These are phyloP conservation scores for Xerocomellus chrysenteron DNA, from an alignment of 768 basidiomycete species.

Conservation along the genomic window DNA sequence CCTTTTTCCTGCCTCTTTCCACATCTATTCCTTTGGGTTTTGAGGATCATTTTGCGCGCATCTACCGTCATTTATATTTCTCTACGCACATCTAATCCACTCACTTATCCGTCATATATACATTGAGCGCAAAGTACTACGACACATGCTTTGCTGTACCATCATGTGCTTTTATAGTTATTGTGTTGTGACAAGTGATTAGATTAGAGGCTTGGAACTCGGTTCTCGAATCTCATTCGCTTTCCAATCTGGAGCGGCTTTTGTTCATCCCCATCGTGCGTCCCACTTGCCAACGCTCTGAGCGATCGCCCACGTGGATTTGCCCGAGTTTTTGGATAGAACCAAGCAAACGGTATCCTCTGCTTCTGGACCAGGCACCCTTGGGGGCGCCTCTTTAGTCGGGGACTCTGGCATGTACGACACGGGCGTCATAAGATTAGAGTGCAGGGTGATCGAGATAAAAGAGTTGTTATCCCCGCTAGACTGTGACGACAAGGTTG, in stretches of 20 bases:
- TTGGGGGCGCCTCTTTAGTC: conserved; percentile 31
- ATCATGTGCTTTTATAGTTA: conserved; percentile 35
- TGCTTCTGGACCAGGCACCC: conserved; percentile 47
- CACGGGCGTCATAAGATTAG: conserved; percentile 46
- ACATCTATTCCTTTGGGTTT: conserved; percentile 13
- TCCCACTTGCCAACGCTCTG: conserved; percentile 47
- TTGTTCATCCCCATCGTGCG: conserved; percentile 40
- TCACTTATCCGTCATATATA: conserved; percentile 39
- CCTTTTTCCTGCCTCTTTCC: conserved; percentile 6
- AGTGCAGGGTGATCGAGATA: conserved; percentile 34
- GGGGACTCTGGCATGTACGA: conserved; percentile 43
- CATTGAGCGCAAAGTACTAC: conserved; percentile 25
- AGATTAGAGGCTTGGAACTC: conserved; percentile 29
- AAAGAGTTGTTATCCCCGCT: conserved; percentile 10
- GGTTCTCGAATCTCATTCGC: conserved; percentile 33
- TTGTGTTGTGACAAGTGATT: conserved; percentile 29
- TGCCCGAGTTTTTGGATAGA: conserved; percentile 23
- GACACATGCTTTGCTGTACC: conserved; percentile 31
- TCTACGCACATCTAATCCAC: conserved; percentile 32
- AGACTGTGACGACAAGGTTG: conserved; percentile 6
- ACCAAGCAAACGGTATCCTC: conserved; percentile 55
- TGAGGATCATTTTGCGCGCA: conserved; percentile 10
- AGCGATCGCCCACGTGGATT: conserved; percentile 41
- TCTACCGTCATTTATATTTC: conserved; percentile 25
- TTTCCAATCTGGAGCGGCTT: conserved; percentile 38